Base-by-base conservation (phyloP, 2,329 filamentous ascomycete species). In the Colletotrichum agaves region DNA sequence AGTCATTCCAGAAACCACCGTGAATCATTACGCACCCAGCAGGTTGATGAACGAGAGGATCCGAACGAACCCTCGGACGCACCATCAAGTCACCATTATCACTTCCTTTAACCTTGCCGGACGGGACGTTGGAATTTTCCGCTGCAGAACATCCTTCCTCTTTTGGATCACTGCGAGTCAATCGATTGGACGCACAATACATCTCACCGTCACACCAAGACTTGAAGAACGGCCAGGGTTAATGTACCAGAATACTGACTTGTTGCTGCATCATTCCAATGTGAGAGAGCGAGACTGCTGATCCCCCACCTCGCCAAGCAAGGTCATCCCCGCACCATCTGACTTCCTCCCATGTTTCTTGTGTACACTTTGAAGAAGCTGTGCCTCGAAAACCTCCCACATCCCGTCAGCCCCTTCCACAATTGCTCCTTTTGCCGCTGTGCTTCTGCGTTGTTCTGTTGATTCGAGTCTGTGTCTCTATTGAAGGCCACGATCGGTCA, bases 231-330 rank as follows among this genome's bases (percentile, higher is more conserved):
- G 7, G 7, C 15, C 13, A 33, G n/a, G 31, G 23, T 49, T 37
- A n/a, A 11, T 50, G 11, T 44, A 57, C 44, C 59, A 56, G 44
- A 63, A 64, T 57, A 63, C 50, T 63, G 60, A 55, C 39, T 53
- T 65, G 61, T 60, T 68, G 65, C 65, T 46, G 50, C 59, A 65
- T 68, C 61, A 60, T 64, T 35, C 61, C 55, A 64, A 8, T 39
- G 52, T 23, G 64, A 65, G 65, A 52, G 61, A 59, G 53, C 60
- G 52, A 52, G 39, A 67, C 23, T 64, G 61, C 61, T 55, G 47
- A 55, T 68, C 53, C 55, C 65, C 53, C 64, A 41, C 60, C 64
- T 59, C 46, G 60, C 53, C 39, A 64, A 58, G 52, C 52, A 63
- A 67, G 64, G 64, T 21, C 61, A 39, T 64, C 61, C 65, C 33